Evolutionary conservation across 345 rosid species (phyloP).

Genomic region (Murraya paniculata): DNA sequence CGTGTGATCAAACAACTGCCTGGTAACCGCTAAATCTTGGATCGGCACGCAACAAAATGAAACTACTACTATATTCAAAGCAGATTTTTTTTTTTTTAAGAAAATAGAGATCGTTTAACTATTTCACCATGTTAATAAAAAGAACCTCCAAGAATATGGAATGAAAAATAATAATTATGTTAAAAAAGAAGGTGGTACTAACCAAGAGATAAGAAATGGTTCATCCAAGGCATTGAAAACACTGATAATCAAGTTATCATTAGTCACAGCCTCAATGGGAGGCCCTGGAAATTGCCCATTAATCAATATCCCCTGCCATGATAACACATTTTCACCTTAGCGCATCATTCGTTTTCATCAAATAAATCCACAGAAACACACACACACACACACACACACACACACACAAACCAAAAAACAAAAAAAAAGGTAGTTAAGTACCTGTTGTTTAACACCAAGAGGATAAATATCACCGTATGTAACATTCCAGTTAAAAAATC

Average conservation of each 20-base stretch:
- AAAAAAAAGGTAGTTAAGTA: not conserved
- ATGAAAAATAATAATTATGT: not conserved
- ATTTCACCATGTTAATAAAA: no score
- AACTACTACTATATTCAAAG: not conserved
- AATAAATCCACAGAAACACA: not conserved
- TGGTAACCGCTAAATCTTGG: not conserved
- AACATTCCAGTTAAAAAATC: slow-evolving; percentile 62
- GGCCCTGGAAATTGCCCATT: slow-evolving; percentile 97
- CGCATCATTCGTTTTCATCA: not conserved
- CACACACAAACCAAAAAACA: not conserved
- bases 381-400: not conserved
- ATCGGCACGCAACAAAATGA: not conserved
- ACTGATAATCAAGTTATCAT: slow-evolving; percentile 78
- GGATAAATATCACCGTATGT: slow-evolving; percentile 69
- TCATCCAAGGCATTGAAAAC: slow-evolving; percentile 87
- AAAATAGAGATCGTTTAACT: not conserved
- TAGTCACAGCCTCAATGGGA: slow-evolving; percentile 71
- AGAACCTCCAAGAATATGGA: not conserved
- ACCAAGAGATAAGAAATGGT: slow-evolving; percentile 92
- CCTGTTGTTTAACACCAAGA: slow-evolving; percentile 68
- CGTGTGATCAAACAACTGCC: not conserved
- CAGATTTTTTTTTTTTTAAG: no score
- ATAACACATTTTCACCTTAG: not conserved
- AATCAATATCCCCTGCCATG: slow-evolving; percentile 77
- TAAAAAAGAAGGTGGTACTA: slow-evolving; percentile 17